Base-by-base conservation (phyloP, 1,139 yeast species). In the Nakaseomyces nivariensis region DNA sequence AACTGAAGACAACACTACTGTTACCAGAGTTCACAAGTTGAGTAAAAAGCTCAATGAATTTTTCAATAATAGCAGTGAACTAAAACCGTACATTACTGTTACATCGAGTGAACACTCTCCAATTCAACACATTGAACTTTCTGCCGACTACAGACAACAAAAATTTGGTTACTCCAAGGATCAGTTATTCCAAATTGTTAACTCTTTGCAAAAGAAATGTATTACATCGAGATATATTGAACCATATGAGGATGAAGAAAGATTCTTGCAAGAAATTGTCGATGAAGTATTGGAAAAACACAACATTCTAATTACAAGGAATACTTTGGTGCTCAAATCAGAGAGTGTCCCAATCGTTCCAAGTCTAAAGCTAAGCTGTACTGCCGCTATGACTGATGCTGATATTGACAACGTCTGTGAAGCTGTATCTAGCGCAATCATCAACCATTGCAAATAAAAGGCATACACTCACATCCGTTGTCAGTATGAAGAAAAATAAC, bases 341-440 rank as follows among this genome's bases (percentile, higher is more conserved):
- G 97, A 90, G 63, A 70, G 81, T 51, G 74, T 86, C 55, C 94
- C 95, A 4, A 74, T 86, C 43, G 76, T 78, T 48, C 96, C 94
- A 31, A 84, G 85, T 56, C 72, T 90, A 58, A 75, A 82, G 58
- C 63, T 89, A 11, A 73, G 77, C 57, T 67, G 85, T 47, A 83
- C 79, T 58, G 72, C 75, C 37, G 82, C 78, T 3, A 75, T 82
- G 52, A 64, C 76, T 1, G 63, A 64, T 36, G 67, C 70, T n/a
- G 95, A 88, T 55, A 67, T 84, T 49, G 68, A 40, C 24, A 43
- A 48, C 4, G 63, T 64, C 9, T 56, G 57, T 29, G 26, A 41
- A 8, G 44, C 44, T 11, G 44, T 41, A 1, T 27, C 33, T n/a
- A 29, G 25, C 33, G 44, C 44, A 41, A 11, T 41, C 1, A 5